Conservation (phyloP, 768 basidiomycete genomes). For the Amylocystis lapponica region DNA sequence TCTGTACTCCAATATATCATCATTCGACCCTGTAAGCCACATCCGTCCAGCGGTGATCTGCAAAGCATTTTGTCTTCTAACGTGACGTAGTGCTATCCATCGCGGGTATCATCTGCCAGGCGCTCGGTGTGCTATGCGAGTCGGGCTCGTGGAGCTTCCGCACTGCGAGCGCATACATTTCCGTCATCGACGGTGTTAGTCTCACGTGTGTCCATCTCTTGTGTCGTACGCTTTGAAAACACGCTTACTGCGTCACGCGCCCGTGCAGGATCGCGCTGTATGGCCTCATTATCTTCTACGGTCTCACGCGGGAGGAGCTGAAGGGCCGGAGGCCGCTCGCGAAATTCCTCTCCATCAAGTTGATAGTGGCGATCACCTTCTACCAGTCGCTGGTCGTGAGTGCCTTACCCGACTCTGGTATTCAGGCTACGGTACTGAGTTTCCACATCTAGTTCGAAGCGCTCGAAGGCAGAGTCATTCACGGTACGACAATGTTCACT, state of each 20-base stretch:
- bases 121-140: constrained; percentile 62
- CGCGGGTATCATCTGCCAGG: constrained; percentile 73
- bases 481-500: constrained; percentile 34
- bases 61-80: neutral
- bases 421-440: too few relatives aligned
- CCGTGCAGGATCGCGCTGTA: constrained; percentile 69
- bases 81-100: constrained; percentile 49
- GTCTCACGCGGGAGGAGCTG: constrained; percentile 76
- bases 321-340: constrained; percentile 67
- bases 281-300: constrained; percentile 80
- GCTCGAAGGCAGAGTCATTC: constrained; percentile 64
- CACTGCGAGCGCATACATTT: constrained; percentile 67
- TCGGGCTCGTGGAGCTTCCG: constrained; percentile 50
- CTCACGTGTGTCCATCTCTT: constrained; percentile 51
- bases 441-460: constrained; percentile 49
- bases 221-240: too few relatives aligned
- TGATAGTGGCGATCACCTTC: constrained; percentile 85
- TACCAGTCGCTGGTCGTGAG: constrained; percentile 77
- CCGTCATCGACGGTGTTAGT: constrained; percentile 70
- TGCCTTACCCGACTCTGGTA: constrained; percentile 3
- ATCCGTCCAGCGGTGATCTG: too few relatives aligned
- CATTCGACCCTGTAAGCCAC: constrained; percentile 49
- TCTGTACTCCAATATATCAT: constrained; percentile 86
- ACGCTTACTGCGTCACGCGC: neutral
- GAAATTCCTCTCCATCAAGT: constrained; percentile 85